Base-by-base conservation (phyloP, 1,139 yeast species). In the Magnusiomyces fungicola region DNA sequence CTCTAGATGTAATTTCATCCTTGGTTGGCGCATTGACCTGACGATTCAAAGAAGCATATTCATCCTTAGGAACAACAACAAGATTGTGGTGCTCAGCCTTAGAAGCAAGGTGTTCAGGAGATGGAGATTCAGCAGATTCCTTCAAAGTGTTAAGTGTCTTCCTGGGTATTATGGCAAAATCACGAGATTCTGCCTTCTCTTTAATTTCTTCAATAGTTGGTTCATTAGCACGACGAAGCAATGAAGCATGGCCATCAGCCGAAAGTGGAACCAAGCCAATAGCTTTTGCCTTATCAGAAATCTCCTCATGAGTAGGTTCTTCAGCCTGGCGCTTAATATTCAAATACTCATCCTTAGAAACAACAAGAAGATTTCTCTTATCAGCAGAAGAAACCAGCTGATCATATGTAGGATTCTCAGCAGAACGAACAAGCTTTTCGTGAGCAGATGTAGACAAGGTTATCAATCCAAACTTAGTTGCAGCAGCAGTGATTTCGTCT, bases 61-160 rank as follows among this genome's bases (percentile, higher is more conserved):
- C 46, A 1, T 54, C 57, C 45, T 63, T 60, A 1, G 81, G 70
- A 14, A 82, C 54, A 18, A 77, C 55, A 6, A 73, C 72, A 51
- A 79, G 60, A 44, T 74, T 72, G 47, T 51, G 45, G 12, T 25
- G 38, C 0, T 68, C 52, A 22, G 46, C 36, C 37, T 37, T 18
- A 19, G 38, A 41, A 12, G 50, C 36, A 14, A 50, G 53, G 16
- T 44, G 25, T 22, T 50, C 51, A 18, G 18, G 12, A 34, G 50
- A 41, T 24, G 50, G 53, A 12, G 38, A 22, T 23, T 53, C 49
- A 16, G 53, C 52, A 25, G 56, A 55, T 5, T 42, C 46, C 18
- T 50, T n/a, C 18, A 53, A 23, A 2, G 48, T 12, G 19, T 61
- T 57, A 53, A 66, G 66, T 41, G 69, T 73, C 0, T 63, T 27